A percentile compares a stretch with the other conserved stretches of the same genome.
Conservation (phyloP, 2,329 filamentous ascomycete species). For the Microthyrium microscopicum region DNA sequence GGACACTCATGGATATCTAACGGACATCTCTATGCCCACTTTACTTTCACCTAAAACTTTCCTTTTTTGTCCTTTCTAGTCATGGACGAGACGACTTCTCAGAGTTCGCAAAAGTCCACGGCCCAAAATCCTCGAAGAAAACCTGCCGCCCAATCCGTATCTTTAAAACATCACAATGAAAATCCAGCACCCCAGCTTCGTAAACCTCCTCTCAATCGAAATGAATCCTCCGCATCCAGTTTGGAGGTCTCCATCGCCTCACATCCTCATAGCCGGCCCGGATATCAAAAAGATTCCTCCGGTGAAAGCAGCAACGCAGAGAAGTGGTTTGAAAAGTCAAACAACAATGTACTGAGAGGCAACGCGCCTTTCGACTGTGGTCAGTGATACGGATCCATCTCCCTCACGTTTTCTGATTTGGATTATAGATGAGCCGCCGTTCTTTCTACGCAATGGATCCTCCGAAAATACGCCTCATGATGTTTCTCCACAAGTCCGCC, state of each 20-base stretch:
- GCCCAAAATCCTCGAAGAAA: constrained; percentile 27
- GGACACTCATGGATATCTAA: too few species aligned
- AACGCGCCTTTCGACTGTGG: constrained; percentile 25
- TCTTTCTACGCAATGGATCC: constrained; percentile 29
- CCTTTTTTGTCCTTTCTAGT: too few species aligned
- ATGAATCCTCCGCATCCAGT: background rate
- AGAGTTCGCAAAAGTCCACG: too few species aligned
- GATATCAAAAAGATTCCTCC: constrained; percentile 22
- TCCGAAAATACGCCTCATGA: constrained; percentile 26
- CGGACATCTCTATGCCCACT: too few species aligned
- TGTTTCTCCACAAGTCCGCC: constrained; percentile 7
- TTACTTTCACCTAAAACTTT: too few species aligned
- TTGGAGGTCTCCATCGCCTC: background rate
- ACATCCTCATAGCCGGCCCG: constrained; percentile 19
- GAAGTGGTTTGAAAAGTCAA: constrained; percentile 34
- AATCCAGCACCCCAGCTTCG: too few species aligned
- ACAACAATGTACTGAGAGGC: constrained; percentile 27
- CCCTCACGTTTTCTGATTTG: background rate
- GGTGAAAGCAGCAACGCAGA: constrained; percentile 35
- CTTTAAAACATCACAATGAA: constrained; percentile 28
- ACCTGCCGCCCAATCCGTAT: constrained; percentile 29
- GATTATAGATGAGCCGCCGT: constrained; percentile 23
- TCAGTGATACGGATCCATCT: constrained; percentile 11
- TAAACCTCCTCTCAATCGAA: too few species aligned
- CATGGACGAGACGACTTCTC: too few species aligned